A percentile compares a stretch with the other conserved stretches of the same genome.
Evolutionary conservation across 352 stramenopile species (phyloP).

Genomic region (Achlya hypogyna): DNA sequence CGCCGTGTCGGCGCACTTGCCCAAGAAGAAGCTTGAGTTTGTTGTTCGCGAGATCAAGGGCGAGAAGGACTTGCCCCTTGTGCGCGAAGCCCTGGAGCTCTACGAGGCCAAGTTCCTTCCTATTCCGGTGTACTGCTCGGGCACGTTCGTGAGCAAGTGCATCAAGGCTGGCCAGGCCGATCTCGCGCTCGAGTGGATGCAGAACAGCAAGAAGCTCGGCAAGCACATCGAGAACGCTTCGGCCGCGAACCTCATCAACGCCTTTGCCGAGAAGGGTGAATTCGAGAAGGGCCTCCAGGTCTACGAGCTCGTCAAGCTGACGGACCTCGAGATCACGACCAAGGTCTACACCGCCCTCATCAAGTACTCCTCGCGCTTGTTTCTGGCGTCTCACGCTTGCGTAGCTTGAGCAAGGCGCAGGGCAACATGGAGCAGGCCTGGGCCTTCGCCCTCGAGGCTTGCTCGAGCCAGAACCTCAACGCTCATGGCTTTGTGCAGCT

Average conservation of each 20-base stretch:
- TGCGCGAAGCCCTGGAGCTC: slow-evolving; percentile 62
- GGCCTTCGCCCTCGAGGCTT: slow-evolving; percentile 51
- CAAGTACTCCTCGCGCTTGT: slow-evolving; percentile 27
- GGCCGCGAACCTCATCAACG: slow-evolving; percentile 57
- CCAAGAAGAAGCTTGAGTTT: slow-evolving; percentile 72
- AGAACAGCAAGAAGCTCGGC: slow-evolving; percentile 52
- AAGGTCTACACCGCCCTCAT: slow-evolving; percentile 74
- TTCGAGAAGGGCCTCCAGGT: slow-evolving; percentile 56
- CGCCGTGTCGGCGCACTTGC: slow-evolving; percentile 70
- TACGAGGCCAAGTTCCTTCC: slow-evolving; percentile 72
- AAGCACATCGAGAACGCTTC: slow-evolving; percentile 75
- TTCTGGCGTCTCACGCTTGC: not conserved
- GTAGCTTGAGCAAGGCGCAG: slow-evolving; percentile 31
- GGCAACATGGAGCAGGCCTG: slow-evolving; percentile 50
- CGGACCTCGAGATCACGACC: slow-evolving; percentile 39
- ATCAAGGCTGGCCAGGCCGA: slow-evolving; percentile 50
- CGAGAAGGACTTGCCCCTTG: slow-evolving; percentile 50
- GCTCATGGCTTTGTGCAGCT: slow-evolving; percentile 63
- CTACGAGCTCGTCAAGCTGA: slow-evolving; percentile 36
- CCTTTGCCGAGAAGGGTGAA: slow-evolving; percentile 45
- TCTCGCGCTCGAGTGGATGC: slow-evolving; percentile 61
- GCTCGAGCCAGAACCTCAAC: slow-evolving; percentile 62
- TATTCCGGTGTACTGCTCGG: slow-evolving; percentile 45
- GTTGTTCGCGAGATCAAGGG: slow-evolving; percentile 76
- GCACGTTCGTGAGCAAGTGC: slow-evolving; percentile 58